phyloP scores from a whole-genome alignment of 345 rosid species.

The Sonneratia alba region DNA sequence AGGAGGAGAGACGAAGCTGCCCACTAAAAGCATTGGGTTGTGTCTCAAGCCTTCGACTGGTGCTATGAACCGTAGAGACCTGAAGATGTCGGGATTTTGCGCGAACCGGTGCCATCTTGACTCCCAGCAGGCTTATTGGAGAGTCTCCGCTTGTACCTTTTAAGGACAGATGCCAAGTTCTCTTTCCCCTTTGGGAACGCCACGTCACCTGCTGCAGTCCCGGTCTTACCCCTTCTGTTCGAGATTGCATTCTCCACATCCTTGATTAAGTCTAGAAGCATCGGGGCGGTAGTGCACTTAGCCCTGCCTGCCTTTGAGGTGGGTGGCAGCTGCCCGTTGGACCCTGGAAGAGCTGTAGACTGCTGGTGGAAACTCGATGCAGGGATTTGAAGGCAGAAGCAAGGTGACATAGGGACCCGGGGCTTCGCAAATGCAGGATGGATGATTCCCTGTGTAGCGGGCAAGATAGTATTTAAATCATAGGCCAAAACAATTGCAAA shows the following conservation, averaged over 20 bases:
- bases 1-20: background rate
- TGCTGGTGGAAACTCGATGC: constrained; percentile 29
- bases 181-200: constrained; percentile 95
- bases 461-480: constrained; percentile 6
- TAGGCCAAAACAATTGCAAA: background rate
- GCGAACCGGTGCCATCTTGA: constrained; percentile 33
- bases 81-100: constrained; percentile 24
- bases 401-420: constrained; percentile 57
- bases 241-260: constrained; percentile 89
- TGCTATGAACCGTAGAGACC: background rate
- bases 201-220: constrained; percentile 96
- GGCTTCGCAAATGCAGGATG: constrained; percentile 79
- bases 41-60: background rate
- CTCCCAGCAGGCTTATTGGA: constrained; percentile 37
- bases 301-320: constrained; percentile 64
- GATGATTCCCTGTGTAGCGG: constrained; percentile 55
- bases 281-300: constrained; percentile 60
- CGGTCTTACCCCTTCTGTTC: constrained; percentile 75
- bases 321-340: constrained; percentile 66
- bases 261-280: constrained; percentile 65
- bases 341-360: constrained; percentile 40
- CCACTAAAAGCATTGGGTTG: background rate
- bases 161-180: constrained; percentile 86
- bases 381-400: constrained; percentile 78
- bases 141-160: constrained; percentile 85